Conservation (phyloP, 169 alveolate genomes). For the Babesia divergens region DNA sequence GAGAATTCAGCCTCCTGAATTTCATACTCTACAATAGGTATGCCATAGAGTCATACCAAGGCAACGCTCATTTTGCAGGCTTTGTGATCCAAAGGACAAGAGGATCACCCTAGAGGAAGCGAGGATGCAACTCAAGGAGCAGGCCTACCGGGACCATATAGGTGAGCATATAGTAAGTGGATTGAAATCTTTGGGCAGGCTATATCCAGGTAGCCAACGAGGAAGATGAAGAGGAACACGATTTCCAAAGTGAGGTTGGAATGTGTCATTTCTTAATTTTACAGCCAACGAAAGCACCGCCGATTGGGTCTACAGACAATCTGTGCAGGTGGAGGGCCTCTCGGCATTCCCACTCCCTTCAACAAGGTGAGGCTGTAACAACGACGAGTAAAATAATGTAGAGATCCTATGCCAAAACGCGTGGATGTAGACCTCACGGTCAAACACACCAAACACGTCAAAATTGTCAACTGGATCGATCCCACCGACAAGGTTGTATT, state of each 20-base stretch:
- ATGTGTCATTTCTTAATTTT: neutral
- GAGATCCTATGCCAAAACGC: slow-evolving; percentile 84
- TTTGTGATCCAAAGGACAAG: slow-evolving; percentile 50
- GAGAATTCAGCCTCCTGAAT: slow-evolving; percentile 53
- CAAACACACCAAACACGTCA: slow-evolving; percentile 67
- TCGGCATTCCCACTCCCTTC: slow-evolving; percentile 73
- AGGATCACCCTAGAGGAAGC: slow-evolving; percentile 49
- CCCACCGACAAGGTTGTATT: slow-evolving; percentile 83
- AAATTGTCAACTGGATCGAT: slow-evolving; percentile 87
- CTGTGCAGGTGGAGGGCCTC: slow-evolving; percentile 73
- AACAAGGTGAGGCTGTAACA: slow-evolving; percentile 24
- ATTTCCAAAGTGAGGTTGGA: slow-evolving; percentile 58
- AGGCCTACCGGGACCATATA: slow-evolving; percentile 38
- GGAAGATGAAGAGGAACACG: slow-evolving; percentile 67
- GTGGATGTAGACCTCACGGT: slow-evolving; percentile 86
- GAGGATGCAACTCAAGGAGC: slow-evolving; percentile 46
- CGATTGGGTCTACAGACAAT: slow-evolving; percentile 74
- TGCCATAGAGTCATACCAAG: neutral
- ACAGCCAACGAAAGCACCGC: slow-evolving; percentile 66
- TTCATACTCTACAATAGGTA: slow-evolving; percentile 41
- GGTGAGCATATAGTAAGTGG: neutral
- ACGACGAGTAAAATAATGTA: neutral
- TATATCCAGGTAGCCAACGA: slow-evolving; percentile 67
- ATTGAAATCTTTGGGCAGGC: slow-evolving; percentile 36
- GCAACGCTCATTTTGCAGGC: neutral